Percentiles rank a stretch among this genome's conserved stretches.
phyloP scores from a whole-genome alignment of 2,329 filamentous ascomycete species.

The Diaporthe sp. region DNA sequence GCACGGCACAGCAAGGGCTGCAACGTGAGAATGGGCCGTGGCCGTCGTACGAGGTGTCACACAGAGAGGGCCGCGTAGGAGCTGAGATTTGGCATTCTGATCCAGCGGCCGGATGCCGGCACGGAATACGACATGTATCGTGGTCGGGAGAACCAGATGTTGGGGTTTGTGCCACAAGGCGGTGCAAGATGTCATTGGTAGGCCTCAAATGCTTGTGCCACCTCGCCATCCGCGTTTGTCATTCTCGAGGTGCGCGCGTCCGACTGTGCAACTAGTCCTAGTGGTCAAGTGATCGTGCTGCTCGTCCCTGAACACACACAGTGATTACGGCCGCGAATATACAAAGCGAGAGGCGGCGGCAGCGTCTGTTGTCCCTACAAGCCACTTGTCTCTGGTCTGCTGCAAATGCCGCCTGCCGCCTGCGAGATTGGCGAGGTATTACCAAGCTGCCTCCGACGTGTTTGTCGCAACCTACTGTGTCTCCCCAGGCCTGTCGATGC shows the following conservation, averaged over 20 bases:
- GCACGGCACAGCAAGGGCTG: constrained; percentile 19
- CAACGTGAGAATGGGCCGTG: neutral
- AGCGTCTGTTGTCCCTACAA: neutral
- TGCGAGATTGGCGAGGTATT: constrained; percentile 52
- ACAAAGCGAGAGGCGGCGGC: neutral
- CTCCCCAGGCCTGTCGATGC: constrained; percentile 31
- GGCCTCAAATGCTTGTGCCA: constrained; percentile 10
- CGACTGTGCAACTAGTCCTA: constrained; percentile 8
- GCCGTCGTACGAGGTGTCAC: constrained; percentile 4
- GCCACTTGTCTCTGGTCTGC: constrained; percentile 28
- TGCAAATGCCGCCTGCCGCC: constrained; percentile 35
- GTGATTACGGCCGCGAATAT: constrained; percentile 24
- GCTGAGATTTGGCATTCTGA: constrained; percentile 29
- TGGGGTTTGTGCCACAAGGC: constrained; percentile 24
- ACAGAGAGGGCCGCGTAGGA: constrained; percentile 16
- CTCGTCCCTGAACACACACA: neutral
- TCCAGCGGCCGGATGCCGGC: constrained; percentile 34
- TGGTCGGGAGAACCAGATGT: constrained; percentile 31
- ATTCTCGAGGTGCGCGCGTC: constrained; percentile 30
- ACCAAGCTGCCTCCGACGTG: constrained; percentile 37
- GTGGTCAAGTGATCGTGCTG: constrained; percentile 30
- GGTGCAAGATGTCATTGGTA: neutral
- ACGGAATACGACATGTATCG: constrained; percentile 32
- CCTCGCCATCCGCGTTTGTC: constrained; percentile 4
- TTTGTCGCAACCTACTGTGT: constrained; percentile 35